Percentiles rank a stretch among this genome's conserved stretches.
Evolutionary conservation across 306 rosid species (phyloP).

Genomic region (Trichosanthes truncata): DNA sequence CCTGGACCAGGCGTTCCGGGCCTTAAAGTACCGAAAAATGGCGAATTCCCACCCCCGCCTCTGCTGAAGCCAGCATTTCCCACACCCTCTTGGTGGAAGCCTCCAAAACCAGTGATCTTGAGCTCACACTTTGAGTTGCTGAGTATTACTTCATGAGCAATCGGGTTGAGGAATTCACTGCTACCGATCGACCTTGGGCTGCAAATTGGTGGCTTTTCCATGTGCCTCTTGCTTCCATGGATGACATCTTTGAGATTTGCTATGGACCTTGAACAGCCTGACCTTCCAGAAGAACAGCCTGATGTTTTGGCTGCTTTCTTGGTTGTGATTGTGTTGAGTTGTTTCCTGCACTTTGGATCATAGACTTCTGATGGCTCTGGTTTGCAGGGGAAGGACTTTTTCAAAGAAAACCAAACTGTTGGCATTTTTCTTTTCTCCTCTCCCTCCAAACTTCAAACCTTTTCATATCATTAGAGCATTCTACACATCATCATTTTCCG

Average conservation of each 20-base stretch:
- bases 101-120: constrained; percentile 66
- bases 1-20: constrained; percentile 92
- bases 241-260: constrained; percentile 90
- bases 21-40: constrained; percentile 61
- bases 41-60: constrained; percentile 24
- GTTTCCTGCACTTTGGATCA: constrained; percentile 68
- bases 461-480: background rate
- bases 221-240: constrained; percentile 81
- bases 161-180: constrained; percentile 83
- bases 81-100: constrained; percentile 46
- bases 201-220: constrained; percentile 74
- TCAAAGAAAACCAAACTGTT: constrained; percentile 78
- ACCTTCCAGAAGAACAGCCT: constrained; percentile 65
- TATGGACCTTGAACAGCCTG: constrained; percentile 86
- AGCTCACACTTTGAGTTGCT: constrained; percentile 88
- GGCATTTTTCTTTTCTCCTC: constrained; percentile 34
- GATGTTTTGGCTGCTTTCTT: constrained; percentile 46
- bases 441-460: background rate
- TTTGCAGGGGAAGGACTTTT: constrained; percentile 76
- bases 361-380: constrained; percentile 83
- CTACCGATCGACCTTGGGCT: constrained; percentile 92
- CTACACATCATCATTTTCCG: background rate
- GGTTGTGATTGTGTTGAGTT: constrained; percentile 59
- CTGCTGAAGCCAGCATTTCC: constrained; percentile 4
- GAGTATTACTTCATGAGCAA: constrained; percentile 75